A percentile compares a stretch with the other conserved stretches of the same genome.
Evolutionary conservation across 106 monocot species (phyloP).

Genomic region (Posidonia australis): DNA sequence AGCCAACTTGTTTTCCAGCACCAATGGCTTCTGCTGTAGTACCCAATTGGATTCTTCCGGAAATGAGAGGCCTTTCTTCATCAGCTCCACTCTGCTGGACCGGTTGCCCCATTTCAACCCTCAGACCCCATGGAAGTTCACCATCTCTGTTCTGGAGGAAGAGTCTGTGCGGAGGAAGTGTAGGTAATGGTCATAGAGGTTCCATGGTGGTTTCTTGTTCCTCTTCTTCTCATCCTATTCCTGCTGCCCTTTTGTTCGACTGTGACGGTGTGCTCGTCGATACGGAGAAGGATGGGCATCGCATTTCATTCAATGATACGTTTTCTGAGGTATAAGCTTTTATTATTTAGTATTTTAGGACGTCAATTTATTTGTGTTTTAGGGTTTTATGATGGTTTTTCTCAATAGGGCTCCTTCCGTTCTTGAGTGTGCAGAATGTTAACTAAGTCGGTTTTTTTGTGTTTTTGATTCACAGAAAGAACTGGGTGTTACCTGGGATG

Average conservation of each 20-base stretch:
- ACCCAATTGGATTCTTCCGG: neutral
- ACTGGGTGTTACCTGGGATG: slow-evolving; percentile 88
- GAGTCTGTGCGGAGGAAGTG: neutral
- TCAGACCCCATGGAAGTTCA: neutral
- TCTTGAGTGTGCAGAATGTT: no score
- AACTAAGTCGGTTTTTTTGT: neutral
- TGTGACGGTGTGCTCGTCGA: slow-evolving; percentile 99
- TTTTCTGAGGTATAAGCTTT: slow-evolving; percentile 57
- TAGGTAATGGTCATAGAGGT: neutral
- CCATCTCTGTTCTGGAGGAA: neutral
- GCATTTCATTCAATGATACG: slow-evolving; percentile 87
- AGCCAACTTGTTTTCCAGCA: neutral
- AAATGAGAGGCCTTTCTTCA: neutral
- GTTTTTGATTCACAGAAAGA: slow-evolving; percentile 39
- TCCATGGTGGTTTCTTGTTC: slow-evolving; percentile 6
- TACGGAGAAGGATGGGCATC: slow-evolving; percentile 95
- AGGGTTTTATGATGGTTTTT: neutral
- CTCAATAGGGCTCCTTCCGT: no score
- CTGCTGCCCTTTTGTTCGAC: slow-evolving; percentile 79
- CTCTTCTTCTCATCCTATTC: slow-evolving; percentile 22
- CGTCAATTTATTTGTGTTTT: neutral
- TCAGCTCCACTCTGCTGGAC: neutral
- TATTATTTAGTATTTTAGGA: no score
- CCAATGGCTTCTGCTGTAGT: neutral
- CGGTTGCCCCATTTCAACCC: neutral